These are phyloP conservation scores for Talaromyces trachyspermus DNA, from an alignment of 495 filamentous ascomycete species.

Conservation along the genomic window DNA sequence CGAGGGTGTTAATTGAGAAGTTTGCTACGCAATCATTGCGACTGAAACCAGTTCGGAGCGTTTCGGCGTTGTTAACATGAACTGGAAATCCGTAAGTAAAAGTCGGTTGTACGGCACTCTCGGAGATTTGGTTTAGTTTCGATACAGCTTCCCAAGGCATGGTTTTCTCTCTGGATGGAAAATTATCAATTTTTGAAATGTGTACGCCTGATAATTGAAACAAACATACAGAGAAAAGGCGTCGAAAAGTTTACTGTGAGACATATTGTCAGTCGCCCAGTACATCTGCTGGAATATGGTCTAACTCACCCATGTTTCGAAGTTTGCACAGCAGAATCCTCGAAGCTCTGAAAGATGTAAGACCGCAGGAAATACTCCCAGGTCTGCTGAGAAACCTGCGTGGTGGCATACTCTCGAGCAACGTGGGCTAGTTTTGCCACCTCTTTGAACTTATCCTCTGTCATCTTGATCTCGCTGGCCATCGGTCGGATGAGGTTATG, in stretches of 20 bases:
- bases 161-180: background rate
- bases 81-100: constrained; percentile 8
- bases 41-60: background rate
- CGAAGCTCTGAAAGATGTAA: constrained; percentile 2
- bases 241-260: background rate
- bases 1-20: constrained; percentile 2
- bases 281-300: background rate
- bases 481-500: background rate
- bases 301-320: background rate
- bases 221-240: background rate
- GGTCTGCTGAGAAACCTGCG: background rate
- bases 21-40: background rate
- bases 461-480: background rate
- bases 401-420: background rate
- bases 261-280: background rate
- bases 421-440: background rate
- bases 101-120: background rate
- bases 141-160: background rate
- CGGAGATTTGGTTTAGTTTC: background rate
- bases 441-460: background rate
- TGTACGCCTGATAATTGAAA: background rate
- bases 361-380: background rate
- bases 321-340: background rate
- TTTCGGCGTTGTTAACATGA: background rate
- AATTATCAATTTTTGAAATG: background rate